Conservation (phyloP, 2,329 filamentous ascomycete genomes). For the Ophiocordyceps camponoti-saundersi region DNA sequence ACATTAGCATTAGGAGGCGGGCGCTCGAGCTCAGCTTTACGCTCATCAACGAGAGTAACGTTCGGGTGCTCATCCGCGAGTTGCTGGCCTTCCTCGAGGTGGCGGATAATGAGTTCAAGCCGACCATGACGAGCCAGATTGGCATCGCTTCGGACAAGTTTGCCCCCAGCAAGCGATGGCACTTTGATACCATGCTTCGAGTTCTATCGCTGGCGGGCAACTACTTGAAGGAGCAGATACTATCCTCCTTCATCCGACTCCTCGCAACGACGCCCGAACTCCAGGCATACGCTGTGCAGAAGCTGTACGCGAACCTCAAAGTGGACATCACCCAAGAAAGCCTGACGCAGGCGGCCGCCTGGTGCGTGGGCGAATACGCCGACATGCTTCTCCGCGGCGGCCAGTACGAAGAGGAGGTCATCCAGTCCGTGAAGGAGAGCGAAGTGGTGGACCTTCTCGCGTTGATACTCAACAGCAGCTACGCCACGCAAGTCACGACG, state of each 20-base stretch:
- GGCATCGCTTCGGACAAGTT: conserved; percentile 92
- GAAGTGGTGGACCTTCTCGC: conserved; percentile 89
- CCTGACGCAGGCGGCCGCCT: conserved; percentile 78
- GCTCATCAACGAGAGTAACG: conserved; percentile 91
- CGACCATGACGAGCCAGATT: conserved; percentile 95
- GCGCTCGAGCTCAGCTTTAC: conserved; percentile 98
- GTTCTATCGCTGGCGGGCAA: conserved; percentile 88
- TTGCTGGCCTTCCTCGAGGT: conserved; percentile 90
- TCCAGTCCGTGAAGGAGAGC: conserved; percentile 62
- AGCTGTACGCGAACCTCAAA: conserved; percentile 77
- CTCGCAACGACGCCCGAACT: conserved; percentile 89
- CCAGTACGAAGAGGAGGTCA: conserved; percentile 84
- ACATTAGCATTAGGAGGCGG: conserved; percentile 90
- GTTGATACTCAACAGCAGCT: conserved; percentile 85
- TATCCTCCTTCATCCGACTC: conserved; percentile 89
- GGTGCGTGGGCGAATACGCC: conserved; percentile 96
- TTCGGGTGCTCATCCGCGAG: conserved; percentile 83
- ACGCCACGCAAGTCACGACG: conserved; percentile 75
- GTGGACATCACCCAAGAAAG: conserved; percentile 97
- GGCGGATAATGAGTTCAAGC: conserved; percentile 96
- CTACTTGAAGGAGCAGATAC: conserved; percentile 93
- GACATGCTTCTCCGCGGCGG: conserved; percentile 79
- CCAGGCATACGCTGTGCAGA: conserved; percentile 92
- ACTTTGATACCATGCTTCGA: conserved; percentile 92
- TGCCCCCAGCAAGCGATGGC: conserved; percentile 94